These are phyloP conservation scores for Alternaria viburni DNA, from an alignment of 2,329 filamentous ascomycete genomes.

Conservation along the genomic window DNA sequence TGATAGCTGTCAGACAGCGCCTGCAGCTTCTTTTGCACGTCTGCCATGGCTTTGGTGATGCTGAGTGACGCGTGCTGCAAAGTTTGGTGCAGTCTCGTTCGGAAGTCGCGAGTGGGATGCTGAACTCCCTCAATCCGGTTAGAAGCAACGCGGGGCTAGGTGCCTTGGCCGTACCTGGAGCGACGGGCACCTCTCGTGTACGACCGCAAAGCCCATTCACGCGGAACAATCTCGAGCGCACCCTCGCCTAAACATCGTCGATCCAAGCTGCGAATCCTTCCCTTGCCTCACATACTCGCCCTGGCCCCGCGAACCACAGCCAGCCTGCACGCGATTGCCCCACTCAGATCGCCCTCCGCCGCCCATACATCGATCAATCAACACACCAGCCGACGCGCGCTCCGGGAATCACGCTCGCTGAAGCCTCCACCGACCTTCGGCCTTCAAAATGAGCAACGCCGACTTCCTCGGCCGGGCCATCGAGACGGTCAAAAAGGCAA, in stretches of 20 bases:
- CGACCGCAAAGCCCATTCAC: conserved; percentile 1
- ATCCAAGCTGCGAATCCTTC: background rate
- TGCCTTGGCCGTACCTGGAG: conserved; percentile 19
- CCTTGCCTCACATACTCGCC: background rate
- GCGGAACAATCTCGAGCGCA: background rate
- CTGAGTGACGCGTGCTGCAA: conserved; percentile 33
- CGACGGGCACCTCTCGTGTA: conserved; percentile 11
- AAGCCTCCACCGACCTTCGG: conserved; percentile 4
- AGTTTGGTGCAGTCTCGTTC: conserved; percentile 15
- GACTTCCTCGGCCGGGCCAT: conserved; percentile 98
- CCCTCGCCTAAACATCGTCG: background rate
- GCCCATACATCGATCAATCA: conserved; percentile 7
- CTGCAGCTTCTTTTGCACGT: conserved; percentile 79
- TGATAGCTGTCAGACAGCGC: conserved; percentile 85
- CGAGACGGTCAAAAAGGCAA: conserved; percentile 95
- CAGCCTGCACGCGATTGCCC: conserved; percentile 9
- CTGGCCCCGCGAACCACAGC: background rate
- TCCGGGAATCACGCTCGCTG: conserved; percentile 4
- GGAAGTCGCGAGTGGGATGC: conserved; percentile 32
- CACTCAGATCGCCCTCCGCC: background rate
- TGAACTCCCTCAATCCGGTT: conserved; percentile 28
- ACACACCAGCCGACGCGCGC: background rate
- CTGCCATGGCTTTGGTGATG: conserved; percentile 48
- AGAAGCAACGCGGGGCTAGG: conserved; percentile 30
- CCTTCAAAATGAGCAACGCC: conserved; percentile 80